Base-by-base conservation (phyloP, 140 eudicot species). In the Ambrosia hybrid region DNA sequence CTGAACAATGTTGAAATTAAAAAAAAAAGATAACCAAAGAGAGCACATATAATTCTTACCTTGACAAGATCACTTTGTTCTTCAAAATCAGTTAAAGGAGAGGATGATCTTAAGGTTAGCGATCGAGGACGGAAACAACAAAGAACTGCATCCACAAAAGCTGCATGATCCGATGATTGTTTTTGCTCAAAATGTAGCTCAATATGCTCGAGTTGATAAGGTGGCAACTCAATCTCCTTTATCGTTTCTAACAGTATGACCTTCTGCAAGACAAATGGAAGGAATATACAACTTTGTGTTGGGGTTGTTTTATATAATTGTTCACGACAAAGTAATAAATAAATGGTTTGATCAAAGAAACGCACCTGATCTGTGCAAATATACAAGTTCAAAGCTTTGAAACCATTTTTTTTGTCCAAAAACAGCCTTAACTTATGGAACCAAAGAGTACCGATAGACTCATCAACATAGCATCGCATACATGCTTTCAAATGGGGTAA, bases 91-190 rank as follows among this genome's bases (percentile, higher is more conserved):
- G 12, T 34, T 2, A 4, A n/a, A 34, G 7, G 1, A 33, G 8
- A 3, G n/a, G 34, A 6, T 34, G 73, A 69, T 69, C 0, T 51
- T 36, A 69, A 13, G 14, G 63, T 33, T 69, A 51, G 26, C 8
- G 63, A 68, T 49, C 6, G 62, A 34, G 73, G 73, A 69, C 64
- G 63, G 9, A 34, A 69, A 52, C 64, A 69, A 49, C 73, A 69
- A 6, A 69, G 73, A 51, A 68, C 62, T 12, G 36, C 73, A 30
- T 68, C 73, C 34, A 68, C 49, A 51, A 51, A 33, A 34, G 63
- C 51, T n/a, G n/a, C 4, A 34, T 33, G 17, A 26, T 1, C 61
- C 2, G 62, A 68, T 51, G 39, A 6, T 12, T 30, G 49, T 49
- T 51, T 4, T 4, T 5, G 0, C 48, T 13, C 49, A 7, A 51